Conservation (phyloP, 306 rosid genomes). For the Vigna radiata region DNA sequence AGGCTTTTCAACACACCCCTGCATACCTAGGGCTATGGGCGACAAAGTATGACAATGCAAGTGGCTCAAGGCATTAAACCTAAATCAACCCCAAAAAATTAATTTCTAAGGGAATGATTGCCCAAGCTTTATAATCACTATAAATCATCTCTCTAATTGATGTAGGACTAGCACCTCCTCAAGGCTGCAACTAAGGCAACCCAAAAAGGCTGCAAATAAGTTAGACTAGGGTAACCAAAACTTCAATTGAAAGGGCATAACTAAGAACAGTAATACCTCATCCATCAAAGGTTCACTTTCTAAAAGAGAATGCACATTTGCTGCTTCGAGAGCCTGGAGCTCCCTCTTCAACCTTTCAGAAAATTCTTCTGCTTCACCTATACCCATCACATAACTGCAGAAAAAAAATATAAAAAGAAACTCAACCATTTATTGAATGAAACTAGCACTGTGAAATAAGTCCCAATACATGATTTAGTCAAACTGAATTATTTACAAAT, state of each 20-base stretch:
- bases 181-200: not conserved
- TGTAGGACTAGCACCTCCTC: not conserved
- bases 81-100: not conserved
- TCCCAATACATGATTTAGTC: not conserved
- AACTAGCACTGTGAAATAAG: conserved; percentile 31
- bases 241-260: conserved; percentile 3
- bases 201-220: not conserved
- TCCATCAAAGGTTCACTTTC: conserved; percentile 92
- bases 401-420: conserved; percentile 31
- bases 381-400: conserved; percentile 93
- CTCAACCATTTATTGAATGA: conserved; percentile 26
- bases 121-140: not conserved
- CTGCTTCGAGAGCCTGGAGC: conserved; percentile 97
- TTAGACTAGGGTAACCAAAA: not conserved
- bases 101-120: not conserved
- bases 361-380: conserved; percentile 98
- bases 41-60: not conserved
- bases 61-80: not conserved
- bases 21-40: not conserved
- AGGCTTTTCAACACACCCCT: not conserved
- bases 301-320: conserved; percentile 96
- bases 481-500: conserved; percentile 19
- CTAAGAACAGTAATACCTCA: conserved; percentile 59
- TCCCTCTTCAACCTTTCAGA: conserved; percentile 97
- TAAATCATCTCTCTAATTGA: not conserved